phyloP scores from a whole-genome alignment of 257 asterid species.

The Rauvolfia tetraphylla region DNA sequence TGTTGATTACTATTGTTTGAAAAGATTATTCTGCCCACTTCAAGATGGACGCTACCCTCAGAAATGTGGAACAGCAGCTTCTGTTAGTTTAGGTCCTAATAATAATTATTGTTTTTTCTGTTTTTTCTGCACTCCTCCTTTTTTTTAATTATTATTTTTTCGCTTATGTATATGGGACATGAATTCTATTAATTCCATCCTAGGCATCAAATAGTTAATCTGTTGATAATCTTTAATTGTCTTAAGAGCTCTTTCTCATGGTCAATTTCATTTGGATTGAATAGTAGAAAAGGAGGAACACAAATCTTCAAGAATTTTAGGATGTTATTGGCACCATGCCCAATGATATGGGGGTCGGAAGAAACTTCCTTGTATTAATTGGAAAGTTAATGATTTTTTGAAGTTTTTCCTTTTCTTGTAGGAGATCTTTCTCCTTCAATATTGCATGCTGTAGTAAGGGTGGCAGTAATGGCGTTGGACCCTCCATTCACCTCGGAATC shows the following conservation, averaged over 20 bases:
- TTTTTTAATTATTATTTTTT: neutral
- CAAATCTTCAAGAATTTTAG: neutral
- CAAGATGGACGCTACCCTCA: neutral
- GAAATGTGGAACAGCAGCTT: neutral
- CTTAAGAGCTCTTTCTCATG: neutral
- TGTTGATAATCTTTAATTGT: neutral
- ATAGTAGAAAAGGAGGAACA: neutral
- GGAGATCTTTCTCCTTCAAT: constrained; percentile 55
- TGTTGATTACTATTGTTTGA: neutral
- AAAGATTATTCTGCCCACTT: neutral
- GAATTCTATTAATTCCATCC: neutral
- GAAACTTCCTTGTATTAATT: neutral
- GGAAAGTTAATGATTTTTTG: neutral
- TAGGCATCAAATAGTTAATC: neutral
- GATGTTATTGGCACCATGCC: neutral
- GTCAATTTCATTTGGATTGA: neutral
- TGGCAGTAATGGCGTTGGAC: constrained; percentile 42
- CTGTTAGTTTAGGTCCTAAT: neutral
- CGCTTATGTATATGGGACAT: neutral
- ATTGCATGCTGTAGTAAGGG: constrained; percentile 43
- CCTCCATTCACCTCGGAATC: constrained; percentile 22
- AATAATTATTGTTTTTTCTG: too few species aligned
- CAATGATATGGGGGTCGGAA: neutral
- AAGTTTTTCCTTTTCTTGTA: constrained; percentile 26
- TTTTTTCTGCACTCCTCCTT: neutral